These are phyloP conservation scores for Tephrocybe sp. DNA, from an alignment of 768 basidiomycete genomes.

Conservation along the genomic window DNA sequence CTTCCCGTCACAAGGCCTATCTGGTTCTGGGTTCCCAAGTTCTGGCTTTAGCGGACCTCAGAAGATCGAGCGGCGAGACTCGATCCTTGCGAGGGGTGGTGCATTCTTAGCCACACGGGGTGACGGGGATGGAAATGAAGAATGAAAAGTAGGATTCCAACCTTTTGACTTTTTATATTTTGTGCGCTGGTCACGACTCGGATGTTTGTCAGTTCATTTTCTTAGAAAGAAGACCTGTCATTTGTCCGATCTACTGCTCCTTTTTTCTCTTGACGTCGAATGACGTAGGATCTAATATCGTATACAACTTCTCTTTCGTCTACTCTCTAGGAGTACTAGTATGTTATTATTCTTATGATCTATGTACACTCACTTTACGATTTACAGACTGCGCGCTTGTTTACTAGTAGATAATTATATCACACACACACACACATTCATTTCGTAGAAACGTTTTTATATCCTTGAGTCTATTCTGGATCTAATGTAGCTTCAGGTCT, in stretches of 20 bases:
- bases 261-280: background rate
- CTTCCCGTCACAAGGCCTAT: slow-evolving; percentile 7
- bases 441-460: too few species aligned
- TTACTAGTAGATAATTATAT: background rate
- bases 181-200: background rate
- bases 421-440: too few species aligned
- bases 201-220: background rate
- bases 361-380: background rate
- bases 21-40: slow-evolving; percentile 6
- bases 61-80: slow-evolving; percentile 10
- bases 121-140: slow-evolving; percentile 6
- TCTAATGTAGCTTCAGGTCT: too few species aligned
- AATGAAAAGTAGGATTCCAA: background rate
- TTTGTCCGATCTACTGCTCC: background rate
- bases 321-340: too few species aligned
- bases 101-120: slow-evolving; percentile 20
- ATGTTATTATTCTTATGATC: too few species aligned
- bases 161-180: background rate
- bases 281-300: too few species aligned
- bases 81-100: slow-evolving; percentile 14
- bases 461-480: too few species aligned
- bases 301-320: background rate
- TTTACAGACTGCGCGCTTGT: too few species aligned
- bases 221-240: slow-evolving; percentile 12
- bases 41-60: slow-evolving; percentile 8